Evolutionary conservation across 441 rosid genomes (phyloP), one percentile per base, ranked within the genome.

Genomic region (Populus tomentosa): DNA sequence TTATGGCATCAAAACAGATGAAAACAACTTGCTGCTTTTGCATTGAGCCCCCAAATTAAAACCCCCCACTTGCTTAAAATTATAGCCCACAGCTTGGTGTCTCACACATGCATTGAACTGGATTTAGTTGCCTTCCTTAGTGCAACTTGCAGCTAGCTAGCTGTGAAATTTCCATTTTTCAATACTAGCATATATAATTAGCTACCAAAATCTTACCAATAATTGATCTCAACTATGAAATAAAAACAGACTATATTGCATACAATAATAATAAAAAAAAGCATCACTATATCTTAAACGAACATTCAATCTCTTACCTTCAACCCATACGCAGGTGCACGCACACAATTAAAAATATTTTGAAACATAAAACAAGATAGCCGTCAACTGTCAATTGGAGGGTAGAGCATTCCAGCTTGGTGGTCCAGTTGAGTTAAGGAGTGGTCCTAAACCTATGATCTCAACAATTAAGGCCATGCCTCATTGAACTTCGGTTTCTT

Each of bases 311-410:
- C 23, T 62, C 23, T 21, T 62, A 62, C 65, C 24, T 62, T 23
- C 65, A 62, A 23, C 28, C 23, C 65, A 62, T 14, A 0, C 65
- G 4, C 28, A 21, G 65, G 28, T 13, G 23, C 65, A 62, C 1
- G 10, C 14, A 24, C 28, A 1, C 65, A 23, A 11, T 9, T 62
- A 23, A 62, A 4, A 62, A 62, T 24, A 0, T 4, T 9, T 42
- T 10, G 26, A 65, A 26, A 65, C 38, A 74, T 24, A 65, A 40
- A 74, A 65, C 62, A 64, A 74, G 66, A 50, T 33, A 67, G 78
- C 78, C 72, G 78, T 64, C 78, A 75, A 32, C 50, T 74, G 67
- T 64, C 78, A 75, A 32, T 32, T 74, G 71, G 71, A 42, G 38
- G 42, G 42, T 46, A 11, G 35, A 20, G 64, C 21, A n/a, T 42